Base-by-base conservation (phyloP, 2,329 filamentous ascomycete species). In the Tolypocladium sp. region DNA sequence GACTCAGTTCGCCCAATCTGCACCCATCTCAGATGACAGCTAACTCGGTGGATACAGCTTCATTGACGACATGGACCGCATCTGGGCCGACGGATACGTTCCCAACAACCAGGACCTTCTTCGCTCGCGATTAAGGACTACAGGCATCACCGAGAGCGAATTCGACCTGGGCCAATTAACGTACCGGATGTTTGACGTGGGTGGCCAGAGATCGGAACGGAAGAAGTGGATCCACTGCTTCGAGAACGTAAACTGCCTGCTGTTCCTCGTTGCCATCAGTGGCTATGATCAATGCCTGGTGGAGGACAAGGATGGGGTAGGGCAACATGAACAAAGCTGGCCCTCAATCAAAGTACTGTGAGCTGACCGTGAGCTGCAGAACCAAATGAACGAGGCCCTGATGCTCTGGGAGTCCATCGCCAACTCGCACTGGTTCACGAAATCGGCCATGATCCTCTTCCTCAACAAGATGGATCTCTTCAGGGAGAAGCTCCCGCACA, bases 221-320 rank as follows among this genome's bases (percentile, higher is more conserved):
- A 97, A 97, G 89, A 97, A 97, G 85, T 97, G 92, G 92, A 97
- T 97, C 68, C 92, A 97, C 80, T 96, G 92, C 79, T 97, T 97
- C 76, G 92, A 97, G 80, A 96, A 97, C 69, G 92, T 97, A 70
- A 96, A 92, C 12, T 96, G 92, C 12, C 96, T 97, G 67, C 88
- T 97, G 41, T 97, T 97, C 86, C 79, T 96, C 59, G 93, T 97
- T 66, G 93, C 93, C 76, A 96, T 97, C 68, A 96, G 92, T 66
- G 93, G 96, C 76, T 97, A 97, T 80, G 92, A 97, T 73, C 92
- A 96, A 79, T 82, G 96, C 63, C 83, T 97, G 52, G 96, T 97
- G 73, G 92, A 97, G 74, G 92, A 97, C 71, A 92, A 96, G 81
- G 96, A 90, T 0, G 90, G 94, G 82, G 49, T 53, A 37, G 22